Percentiles rank a stretch among this genome's conserved stretches.
Evolutionary conservation across 1,139 yeast species (phyloP).

Genomic region (Yamadazyma trypodendri): DNA sequence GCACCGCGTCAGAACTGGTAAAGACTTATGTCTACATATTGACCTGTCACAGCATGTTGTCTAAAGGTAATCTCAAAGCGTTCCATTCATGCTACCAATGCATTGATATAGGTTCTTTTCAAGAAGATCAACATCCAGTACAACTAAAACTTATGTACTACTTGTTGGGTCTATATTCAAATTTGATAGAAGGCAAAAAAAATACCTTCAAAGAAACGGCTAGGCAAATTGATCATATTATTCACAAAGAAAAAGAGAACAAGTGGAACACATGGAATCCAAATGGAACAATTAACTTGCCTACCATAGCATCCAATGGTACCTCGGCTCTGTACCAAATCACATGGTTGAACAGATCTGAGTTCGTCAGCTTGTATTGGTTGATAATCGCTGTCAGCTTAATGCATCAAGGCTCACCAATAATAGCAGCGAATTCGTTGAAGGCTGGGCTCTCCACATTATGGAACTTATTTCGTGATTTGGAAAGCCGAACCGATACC

Average conservation of each 20-base stretch:
- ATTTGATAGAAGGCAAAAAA: background rate
- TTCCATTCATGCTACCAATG: background rate
- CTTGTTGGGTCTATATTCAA: background rate
- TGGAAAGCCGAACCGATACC: background rate
- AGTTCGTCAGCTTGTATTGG: slow-evolving; percentile 40
- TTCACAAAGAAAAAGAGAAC: slow-evolving; percentile 21
- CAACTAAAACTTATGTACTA: slow-evolving; percentile 11
- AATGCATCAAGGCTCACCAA: background rate
- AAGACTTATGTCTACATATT: background rate
- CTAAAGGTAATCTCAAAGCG: background rate
- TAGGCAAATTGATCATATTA: slow-evolving; percentile 22
- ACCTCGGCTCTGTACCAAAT: slow-evolving; percentile 9
- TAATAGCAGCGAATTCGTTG: slow-evolving; percentile 1
- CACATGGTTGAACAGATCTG: slow-evolving; percentile 42
- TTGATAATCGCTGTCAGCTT: slow-evolving; percentile 36
- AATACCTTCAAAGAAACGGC: slow-evolving; percentile 3
- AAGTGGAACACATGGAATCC: slow-evolving; percentile 23
- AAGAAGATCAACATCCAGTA: slow-evolving; percentile 20
- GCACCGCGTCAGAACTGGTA: background rate
- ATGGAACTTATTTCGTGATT: background rate
- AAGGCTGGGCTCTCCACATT: background rate
- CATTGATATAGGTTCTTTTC: slow-evolving; percentile 21
- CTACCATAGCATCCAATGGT: background rate
- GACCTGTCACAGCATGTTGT: background rate
- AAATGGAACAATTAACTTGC: slow-evolving; percentile 21